phyloP scores from a whole-genome alignment of 2,329 filamentous ascomycete species.

The Thelonectria olida region DNA sequence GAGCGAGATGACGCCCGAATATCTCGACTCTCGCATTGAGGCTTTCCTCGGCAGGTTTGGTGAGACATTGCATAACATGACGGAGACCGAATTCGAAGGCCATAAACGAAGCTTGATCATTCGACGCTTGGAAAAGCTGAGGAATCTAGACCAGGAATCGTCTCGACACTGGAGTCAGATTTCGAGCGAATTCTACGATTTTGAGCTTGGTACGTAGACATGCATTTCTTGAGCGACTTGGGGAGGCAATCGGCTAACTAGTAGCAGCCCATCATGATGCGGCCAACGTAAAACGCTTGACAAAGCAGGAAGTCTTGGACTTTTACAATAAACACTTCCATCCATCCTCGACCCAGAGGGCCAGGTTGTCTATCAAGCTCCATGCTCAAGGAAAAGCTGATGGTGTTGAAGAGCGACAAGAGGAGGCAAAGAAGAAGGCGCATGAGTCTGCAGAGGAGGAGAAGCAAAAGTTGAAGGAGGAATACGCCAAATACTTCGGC shows the following conservation, averaged over 20 bases:
- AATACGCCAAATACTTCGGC: constrained; percentile 19
- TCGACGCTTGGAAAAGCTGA: constrained; percentile 87
- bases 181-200: constrained; percentile 87
- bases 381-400: constrained; percentile 71
- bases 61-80: constrained; percentile 76
- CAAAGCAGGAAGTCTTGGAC: constrained; percentile 79
- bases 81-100: constrained; percentile 83
- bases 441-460: constrained; percentile 31
- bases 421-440: constrained; percentile 50
- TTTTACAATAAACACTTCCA: constrained; percentile 83
- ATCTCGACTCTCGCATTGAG: constrained; percentile 88
- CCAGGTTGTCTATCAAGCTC: constrained; percentile 88
- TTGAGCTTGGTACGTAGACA: constrained; percentile 77
- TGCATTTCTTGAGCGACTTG: neutral
- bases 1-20: constrained; percentile 85
- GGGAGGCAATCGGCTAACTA: constrained; percentile 25
- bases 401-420: constrained; percentile 59
- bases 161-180: constrained; percentile 87
- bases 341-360: constrained; percentile 75
- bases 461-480: constrained; percentile 9
- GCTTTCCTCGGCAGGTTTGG: constrained; percentile 78
- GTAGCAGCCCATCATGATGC: constrained; percentile 77
- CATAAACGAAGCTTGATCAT: constrained; percentile 91
- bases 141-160: constrained; percentile 89
- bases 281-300: constrained; percentile 75